These are phyloP conservation scores for Herpotrichia juniperi DNA, from an alignment of 2,329 filamentous ascomycete species.

Conservation along the genomic window DNA sequence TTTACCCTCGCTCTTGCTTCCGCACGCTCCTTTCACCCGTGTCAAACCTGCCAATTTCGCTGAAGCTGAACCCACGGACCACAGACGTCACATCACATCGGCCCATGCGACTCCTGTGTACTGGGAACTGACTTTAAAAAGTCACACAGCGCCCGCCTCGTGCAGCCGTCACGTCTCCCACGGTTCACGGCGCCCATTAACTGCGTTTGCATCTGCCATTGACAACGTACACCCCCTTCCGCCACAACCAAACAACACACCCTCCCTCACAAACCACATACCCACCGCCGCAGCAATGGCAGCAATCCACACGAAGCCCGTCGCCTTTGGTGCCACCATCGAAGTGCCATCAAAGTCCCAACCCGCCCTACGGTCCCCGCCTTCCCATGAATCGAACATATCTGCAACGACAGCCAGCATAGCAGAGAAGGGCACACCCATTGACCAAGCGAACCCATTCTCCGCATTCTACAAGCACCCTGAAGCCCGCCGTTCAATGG, in stretches of 20 bases:
- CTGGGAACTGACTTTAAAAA: slow-evolving; percentile 8
- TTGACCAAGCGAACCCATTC: slow-evolving; percentile 49
- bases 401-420: slow-evolving; percentile 40
- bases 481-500: slow-evolving; percentile 50
- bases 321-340: slow-evolving; percentile 47
- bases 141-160: slow-evolving; percentile 18
- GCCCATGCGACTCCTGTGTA: slow-evolving; percentile 19
- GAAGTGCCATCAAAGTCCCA: slow-evolving; percentile 29
- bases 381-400: slow-evolving; percentile 40
- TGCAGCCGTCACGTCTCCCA: slow-evolving; percentile 14
- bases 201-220: background rate
- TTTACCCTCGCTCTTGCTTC: background rate
- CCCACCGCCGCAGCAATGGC: slow-evolving; percentile 28
- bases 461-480: slow-evolving; percentile 57
- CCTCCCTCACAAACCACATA: background rate
- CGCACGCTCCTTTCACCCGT: background rate
- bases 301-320: slow-evolving; percentile 27
- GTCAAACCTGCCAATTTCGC: slow-evolving; percentile 6
- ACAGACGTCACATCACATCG: slow-evolving; percentile 14
- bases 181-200: background rate
- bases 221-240: slow-evolving; percentile 1
- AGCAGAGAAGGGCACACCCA: slow-evolving; percentile 33
- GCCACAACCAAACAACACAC: background rate
- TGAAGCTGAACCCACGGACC: slow-evolving; percentile 8
- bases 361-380: slow-evolving; percentile 34